Percentiles rank a stretch among this genome's conserved stretches.
Evolutionary conservation across 345 rosid genomes (phyloP).

Genomic region (Salix suchowensis): DNA sequence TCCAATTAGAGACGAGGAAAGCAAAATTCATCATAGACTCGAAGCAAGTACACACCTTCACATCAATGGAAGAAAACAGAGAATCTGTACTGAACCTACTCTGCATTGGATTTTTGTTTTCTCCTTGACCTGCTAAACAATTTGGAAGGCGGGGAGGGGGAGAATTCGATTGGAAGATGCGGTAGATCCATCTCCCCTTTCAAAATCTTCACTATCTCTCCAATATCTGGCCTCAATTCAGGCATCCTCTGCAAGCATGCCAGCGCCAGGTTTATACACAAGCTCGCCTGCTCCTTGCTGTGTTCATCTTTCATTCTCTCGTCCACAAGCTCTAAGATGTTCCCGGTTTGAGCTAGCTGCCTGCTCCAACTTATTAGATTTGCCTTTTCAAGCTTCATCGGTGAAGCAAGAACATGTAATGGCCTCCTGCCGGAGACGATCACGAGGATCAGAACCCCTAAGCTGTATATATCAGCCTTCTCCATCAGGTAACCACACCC

Average conservation of each 20-base stretch:
- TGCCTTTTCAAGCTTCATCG: conserved; percentile 95
- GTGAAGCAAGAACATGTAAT: conserved; percentile 82
- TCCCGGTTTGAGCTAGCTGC: conserved; percentile 80
- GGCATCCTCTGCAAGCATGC: conserved; percentile 85
- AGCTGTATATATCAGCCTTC: conserved; percentile 93
- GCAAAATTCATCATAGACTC: conserved; percentile 5
- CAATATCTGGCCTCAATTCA: conserved; percentile 76
- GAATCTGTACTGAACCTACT: conserved; percentile 28
- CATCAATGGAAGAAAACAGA: conserved; percentile 9
- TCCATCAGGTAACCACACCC: conserved; percentile 86
- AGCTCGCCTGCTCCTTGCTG: conserved; percentile 68
- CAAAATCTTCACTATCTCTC: conserved; percentile 72
- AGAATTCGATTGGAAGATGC: conserved; percentile 62
- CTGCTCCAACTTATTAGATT: conserved; percentile 94
- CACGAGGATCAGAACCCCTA: conserved; percentile 89
- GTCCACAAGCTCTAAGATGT: conserved; percentile 79
- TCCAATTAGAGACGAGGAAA: conserved; percentile 4
- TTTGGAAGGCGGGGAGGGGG: conserved; percentile 85
- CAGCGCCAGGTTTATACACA: conserved; percentile 85
- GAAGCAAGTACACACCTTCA: conserved; percentile 14
- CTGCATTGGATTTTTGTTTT: conserved; percentile 48
- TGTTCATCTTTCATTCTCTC: conserved; percentile 71
- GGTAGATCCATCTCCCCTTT: conserved; percentile 87
- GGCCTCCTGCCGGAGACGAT: conserved; percentile 94
- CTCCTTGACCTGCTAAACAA: conserved; percentile 50